phyloP scores from a whole-genome alignment of 495 filamentous ascomycete genomes.

The Trichocladium uniseriatum region DNA sequence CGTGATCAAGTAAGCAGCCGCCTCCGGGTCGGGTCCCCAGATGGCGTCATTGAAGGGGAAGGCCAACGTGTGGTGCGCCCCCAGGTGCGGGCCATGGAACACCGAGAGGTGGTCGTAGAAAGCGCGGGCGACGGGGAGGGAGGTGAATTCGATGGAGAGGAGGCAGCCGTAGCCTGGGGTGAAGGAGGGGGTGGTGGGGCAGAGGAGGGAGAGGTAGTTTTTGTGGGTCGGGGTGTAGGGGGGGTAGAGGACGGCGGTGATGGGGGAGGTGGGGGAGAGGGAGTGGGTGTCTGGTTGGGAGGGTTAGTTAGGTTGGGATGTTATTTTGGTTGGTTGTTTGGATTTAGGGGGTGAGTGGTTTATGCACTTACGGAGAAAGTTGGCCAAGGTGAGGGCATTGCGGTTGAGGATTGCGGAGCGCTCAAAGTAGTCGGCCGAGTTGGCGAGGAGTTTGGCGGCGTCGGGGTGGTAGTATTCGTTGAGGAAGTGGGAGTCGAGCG shows the following conservation, averaged over 20 bases:
- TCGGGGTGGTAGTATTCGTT: conserved; percentile 36
- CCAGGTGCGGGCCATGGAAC: conserved; percentile 39
- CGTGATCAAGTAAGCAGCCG: conserved; percentile 14
- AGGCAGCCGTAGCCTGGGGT: conserved; percentile 33
- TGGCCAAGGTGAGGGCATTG: conserved; percentile 34
- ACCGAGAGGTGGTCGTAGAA: conserved; percentile 38
- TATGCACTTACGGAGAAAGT: conserved; percentile 18
- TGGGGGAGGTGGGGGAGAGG: conserved; percentile 17
- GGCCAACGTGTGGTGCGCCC: conserved; percentile 37
- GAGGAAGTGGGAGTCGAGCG: conserved; percentile 22
- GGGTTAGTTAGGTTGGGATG: no score
- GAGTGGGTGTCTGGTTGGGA: conserved; percentile 28
- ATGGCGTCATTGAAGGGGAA: conserved; percentile 33
- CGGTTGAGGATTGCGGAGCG: conserved; percentile 34
- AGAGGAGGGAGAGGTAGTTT: conserved; percentile 32
- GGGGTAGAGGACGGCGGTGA: conserved; percentile 35
- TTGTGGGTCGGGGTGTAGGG: conserved; percentile 20
- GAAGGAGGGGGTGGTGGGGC: conserved; percentile 26
- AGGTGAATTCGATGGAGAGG: conserved; percentile 34
- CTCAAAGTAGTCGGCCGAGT: conserved; percentile 32
- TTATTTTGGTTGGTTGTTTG: no score
- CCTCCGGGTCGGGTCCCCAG: conserved; percentile 23
- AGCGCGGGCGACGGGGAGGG: conserved; percentile 18
- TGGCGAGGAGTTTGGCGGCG: conserved; percentile 32
- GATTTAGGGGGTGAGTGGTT: no score